Conservation (phyloP, 129 eudicot genomes). For the Pulicaria dysenterica region DNA sequence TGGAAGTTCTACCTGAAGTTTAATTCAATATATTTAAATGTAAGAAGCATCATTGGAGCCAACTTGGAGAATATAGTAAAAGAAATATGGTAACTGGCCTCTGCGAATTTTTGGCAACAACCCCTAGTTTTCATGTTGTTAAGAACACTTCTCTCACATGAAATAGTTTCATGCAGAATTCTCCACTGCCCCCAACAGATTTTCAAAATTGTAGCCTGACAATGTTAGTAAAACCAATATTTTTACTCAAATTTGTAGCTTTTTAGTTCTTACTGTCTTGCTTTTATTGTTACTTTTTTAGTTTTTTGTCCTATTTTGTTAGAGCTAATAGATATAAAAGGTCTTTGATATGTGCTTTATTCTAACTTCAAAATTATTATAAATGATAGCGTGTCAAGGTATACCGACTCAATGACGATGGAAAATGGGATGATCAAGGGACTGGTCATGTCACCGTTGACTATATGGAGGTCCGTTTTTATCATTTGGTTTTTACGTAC, state of each 20-base stretch:
- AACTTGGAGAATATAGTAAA: background rate
- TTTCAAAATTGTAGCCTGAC: no score
- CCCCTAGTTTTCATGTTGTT: background rate
- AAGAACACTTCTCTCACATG: no score
- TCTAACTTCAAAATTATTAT: conserved; percentile 7
- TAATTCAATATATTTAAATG: no score
- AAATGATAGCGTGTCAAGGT: conserved; percentile 78
- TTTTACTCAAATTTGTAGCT: background rate
- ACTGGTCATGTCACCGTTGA: conserved; percentile 91
- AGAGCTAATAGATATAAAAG: background rate
- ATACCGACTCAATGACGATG: conserved; percentile 77
- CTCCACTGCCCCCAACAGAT: no score
- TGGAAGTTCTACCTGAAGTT: conserved; percentile 1
- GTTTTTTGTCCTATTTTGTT: background rate
- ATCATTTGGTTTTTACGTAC: background rate
- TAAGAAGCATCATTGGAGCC: background rate
- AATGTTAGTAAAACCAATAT: no score
- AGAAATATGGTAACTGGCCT: background rate
- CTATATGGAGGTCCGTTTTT: conserved; percentile 65
- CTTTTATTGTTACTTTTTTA: background rate
- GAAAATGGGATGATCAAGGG: conserved; percentile 99
- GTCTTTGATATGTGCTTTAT: background rate
- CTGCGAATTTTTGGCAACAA: no score
- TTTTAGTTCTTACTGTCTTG: background rate
- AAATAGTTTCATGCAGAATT: no score